Evolutionary conservation across 2,329 filamentous ascomycete genomes (phyloP), one percentile per base, ranked within the genome.

Genomic region (Verticillium tricorpus): DNA sequence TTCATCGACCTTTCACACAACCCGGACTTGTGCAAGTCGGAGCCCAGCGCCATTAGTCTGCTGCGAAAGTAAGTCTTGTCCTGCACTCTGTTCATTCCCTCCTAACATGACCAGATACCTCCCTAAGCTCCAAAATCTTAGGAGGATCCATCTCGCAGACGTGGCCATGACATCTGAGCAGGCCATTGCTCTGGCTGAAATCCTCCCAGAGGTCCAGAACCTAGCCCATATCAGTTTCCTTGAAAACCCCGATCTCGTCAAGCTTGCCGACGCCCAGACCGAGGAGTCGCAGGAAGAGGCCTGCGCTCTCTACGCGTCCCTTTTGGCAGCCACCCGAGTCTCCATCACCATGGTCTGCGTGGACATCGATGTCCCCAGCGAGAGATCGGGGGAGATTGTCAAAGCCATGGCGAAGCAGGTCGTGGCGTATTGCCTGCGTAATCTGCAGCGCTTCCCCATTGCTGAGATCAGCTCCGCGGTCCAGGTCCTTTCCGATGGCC

Each of bases 1-100:
- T 97, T 97, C 71, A 86, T 99, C 63, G 95, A 98, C 72, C 80
- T 99, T 39, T 97, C 92, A 5, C 92, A 97, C 70, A 98, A 98
- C 68, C 90, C 84, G 35, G 87, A 86, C 22, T 81, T 99, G 17
- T 97, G 96, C 71, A 84, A 87, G 59, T 81, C 82, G 3, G 82
- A 89, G 52, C 88, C 90, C n/a, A 92, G 86, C 69, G 90, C 91
- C 2, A 81, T 95, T 37, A 83, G 85, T 5, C 77, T 92, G 3
- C 80, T 98, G 61, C 84, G 95, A 68, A 91, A 91, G 77, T 95
- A 72, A 67, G 82, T 74, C 32, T n/a, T 40, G n/a, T 37, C 9
- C 25, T n/a, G 15, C n/a, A 59, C 19, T 58, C 25, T 19, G 31
- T 28, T 45, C 31, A 58, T 22, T 25, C 11, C 11, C 35, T 15